phyloP scores from a whole-genome alignment of 1,284 basidiomycete genomes.

The Trametes sp. region DNA sequence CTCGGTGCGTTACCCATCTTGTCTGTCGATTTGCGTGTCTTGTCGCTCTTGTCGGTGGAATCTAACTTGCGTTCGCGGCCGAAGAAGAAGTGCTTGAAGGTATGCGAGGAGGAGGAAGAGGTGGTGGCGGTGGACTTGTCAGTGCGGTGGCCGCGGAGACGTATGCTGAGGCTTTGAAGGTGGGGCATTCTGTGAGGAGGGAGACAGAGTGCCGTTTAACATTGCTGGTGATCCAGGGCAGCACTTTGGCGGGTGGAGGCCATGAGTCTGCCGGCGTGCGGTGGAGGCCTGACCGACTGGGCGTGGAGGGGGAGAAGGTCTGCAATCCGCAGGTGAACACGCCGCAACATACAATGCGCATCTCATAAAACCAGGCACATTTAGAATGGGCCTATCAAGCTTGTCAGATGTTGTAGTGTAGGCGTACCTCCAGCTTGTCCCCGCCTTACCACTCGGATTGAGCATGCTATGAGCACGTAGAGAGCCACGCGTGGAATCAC shows the following conservation, averaged over 20 bases:
- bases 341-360: constrained; percentile 11
- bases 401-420: too few relatives aligned
- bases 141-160: constrained; percentile 23
- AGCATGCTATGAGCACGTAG: too few relatives aligned
- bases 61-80: constrained; percentile 10
- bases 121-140: constrained; percentile 12
- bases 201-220: constrained; percentile 17
- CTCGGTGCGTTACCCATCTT: constrained; percentile 34
- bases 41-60: constrained; percentile 11
- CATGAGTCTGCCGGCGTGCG: constrained; percentile 21
- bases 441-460: too few relatives aligned
- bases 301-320: constrained; percentile 25
- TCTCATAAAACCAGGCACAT: constrained; percentile 20
- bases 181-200: constrained; percentile 25
- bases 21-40: constrained; percentile 11
- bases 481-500: too few relatives aligned
- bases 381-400: too few relatives aligned
- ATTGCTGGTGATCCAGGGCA: not conserved
- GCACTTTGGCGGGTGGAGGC: constrained; percentile 14
- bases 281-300: constrained; percentile 7
- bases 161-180: constrained; percentile 30
- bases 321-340: constrained; percentile 12
- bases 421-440: too few relatives aligned
- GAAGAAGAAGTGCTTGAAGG: constrained; percentile 28
- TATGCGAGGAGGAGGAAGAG: constrained; percentile 13